Conservation (phyloP, 805 yeast genomes). For the Kuraishia ogatae region DNA sequence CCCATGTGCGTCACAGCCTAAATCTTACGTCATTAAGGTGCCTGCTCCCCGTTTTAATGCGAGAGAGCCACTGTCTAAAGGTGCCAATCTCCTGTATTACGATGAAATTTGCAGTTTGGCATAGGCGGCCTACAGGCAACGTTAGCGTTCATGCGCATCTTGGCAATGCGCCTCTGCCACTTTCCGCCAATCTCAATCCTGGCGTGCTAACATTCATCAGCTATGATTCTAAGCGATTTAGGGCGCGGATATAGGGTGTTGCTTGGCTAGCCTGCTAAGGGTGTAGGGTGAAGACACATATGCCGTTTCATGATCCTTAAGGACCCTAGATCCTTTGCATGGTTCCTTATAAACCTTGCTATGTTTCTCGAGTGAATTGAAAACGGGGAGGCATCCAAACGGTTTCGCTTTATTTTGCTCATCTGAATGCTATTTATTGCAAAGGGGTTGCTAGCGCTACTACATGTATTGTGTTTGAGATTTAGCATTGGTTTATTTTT, state of each 20-base stretch:
- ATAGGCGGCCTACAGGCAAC: neutral
- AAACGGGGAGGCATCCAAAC: no score
- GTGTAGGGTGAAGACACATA: neutral
- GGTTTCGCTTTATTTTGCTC: no score
- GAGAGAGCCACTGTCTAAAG: neutral
- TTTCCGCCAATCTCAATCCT: neutral
- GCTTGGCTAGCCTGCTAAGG: neutral
- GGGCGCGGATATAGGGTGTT: neutral
- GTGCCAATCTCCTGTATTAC: neutral
- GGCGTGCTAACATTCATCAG: neutral
- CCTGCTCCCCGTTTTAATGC: neutral
- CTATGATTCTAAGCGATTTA: neutral
- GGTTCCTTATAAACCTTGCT: neutral
- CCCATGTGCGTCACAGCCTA: neutral
- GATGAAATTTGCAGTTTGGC: neutral
- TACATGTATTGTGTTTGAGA: no score
- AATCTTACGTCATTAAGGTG: neutral
- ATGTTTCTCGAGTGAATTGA: no score
- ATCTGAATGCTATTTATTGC: no score
- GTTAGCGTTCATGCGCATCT: neutral
- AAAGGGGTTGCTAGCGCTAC: no score
- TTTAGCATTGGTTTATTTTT: no score
- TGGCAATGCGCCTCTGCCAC: neutral
- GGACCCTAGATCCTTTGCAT: neutral
- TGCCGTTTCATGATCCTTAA: neutral